Percentiles rank a stretch among this genome's conserved stretches.
Evolutionary conservation across 2,329 filamentous ascomycete genomes (phyloP).

Genomic region (Trichoderma sp.): DNA sequence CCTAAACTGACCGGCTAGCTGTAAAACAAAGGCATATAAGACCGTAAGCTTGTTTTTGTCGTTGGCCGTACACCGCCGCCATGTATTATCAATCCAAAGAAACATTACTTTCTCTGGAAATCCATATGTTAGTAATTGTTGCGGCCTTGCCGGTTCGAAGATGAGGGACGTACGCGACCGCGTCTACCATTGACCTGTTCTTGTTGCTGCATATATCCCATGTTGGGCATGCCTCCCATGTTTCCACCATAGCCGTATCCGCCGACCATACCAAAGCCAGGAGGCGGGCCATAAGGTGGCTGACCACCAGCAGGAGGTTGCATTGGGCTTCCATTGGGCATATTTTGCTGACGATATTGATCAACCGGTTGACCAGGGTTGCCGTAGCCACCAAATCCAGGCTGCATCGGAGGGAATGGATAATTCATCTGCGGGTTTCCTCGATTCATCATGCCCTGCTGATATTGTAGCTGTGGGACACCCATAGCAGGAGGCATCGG

Average conservation of each 20-base stretch:
- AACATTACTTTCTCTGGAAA: conserved; percentile 33
- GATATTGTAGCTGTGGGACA: conserved; percentile 60
- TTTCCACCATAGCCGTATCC: conserved; percentile 48
- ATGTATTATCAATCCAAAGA: conserved; percentile 12
- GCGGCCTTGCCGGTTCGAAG: conserved; percentile 23
- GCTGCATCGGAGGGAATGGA: conserved; percentile 58
- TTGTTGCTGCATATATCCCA: conserved; percentile 54
- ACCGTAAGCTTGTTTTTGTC: background rate
- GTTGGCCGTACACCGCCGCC: background rate
- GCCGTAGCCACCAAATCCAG: conserved; percentile 56
- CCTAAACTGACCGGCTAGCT: conserved; percentile 1
- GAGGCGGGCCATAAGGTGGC: conserved; percentile 47
- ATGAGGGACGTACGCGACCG: conserved; percentile 54
- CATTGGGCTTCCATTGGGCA: conserved; percentile 54
- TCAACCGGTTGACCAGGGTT: conserved; percentile 52
- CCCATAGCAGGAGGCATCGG: conserved; percentile 49
- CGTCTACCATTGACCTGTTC: conserved; percentile 58
- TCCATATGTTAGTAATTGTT: conserved; percentile 29
- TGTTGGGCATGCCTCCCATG: conserved; percentile 49
- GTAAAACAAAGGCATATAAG: conserved; percentile 8
- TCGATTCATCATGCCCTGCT: conserved; percentile 59
- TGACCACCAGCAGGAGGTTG: conserved; percentile 47
- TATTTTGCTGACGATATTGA: conserved; percentile 55
- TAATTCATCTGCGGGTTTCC: conserved; percentile 56
- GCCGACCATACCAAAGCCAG: conserved; percentile 53